Evolutionary conservation across 805 yeast genomes (phyloP).

Genomic region (Ogataea pini): DNA sequence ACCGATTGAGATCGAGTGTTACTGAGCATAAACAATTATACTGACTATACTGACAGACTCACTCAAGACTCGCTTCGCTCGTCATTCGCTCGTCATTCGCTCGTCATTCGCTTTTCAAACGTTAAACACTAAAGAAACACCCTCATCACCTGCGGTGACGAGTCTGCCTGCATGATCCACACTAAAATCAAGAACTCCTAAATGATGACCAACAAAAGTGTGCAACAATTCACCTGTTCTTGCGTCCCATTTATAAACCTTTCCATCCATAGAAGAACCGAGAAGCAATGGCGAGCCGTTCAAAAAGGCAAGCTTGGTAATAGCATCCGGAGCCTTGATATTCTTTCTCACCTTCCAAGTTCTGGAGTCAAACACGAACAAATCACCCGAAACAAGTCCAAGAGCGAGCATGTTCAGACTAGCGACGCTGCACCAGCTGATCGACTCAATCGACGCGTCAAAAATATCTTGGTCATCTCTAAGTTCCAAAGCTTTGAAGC

Average conservation of each 20-base stretch:
- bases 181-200: constrained; percentile 89
- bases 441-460: constrained; percentile 75
- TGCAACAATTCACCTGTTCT: constrained; percentile 79
- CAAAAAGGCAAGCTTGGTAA: constrained; percentile 76
- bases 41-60: too few relatives aligned
- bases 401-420: constrained; percentile 68
- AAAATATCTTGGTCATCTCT: constrained; percentile 55
- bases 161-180: constrained; percentile 66
- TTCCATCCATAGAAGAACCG: constrained; percentile 83
- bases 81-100: constrained; percentile 1
- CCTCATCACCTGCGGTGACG: constrained; percentile 96
- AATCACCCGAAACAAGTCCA: constrained; percentile 86
- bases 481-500: constrained; percentile 63
- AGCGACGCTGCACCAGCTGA: constrained; percentile 69
- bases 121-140: constrained; percentile 77
- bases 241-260: constrained; percentile 82
- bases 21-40: too few relatives aligned
- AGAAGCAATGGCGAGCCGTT: constrained; percentile 54
- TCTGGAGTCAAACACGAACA: constrained; percentile 77
- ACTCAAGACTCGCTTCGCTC: constrained; percentile 1
- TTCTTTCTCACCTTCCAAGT: constrained; percentile 85
- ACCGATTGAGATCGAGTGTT: too few relatives aligned
- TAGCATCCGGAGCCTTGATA: constrained; percentile 72
- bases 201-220: constrained; percentile 87
- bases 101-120: constrained; percentile 10